These are phyloP conservation scores for Scalesia atractyloides DNA, from an alignment of 129 eudicot species.

Conservation along the genomic window DNA sequence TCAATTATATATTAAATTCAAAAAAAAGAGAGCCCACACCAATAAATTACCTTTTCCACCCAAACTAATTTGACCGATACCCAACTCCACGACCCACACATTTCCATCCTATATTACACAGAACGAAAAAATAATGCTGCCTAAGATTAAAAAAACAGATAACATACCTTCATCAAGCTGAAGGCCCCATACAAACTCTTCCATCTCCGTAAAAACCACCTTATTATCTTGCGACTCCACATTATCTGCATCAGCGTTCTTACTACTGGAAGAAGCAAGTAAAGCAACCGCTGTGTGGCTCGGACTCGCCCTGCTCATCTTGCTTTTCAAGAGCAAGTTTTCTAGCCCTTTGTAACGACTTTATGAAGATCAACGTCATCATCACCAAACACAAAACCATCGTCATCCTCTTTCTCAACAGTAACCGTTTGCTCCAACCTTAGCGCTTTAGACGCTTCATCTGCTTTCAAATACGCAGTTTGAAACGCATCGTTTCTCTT, in stretches of 20 bases:
- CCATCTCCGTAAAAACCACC: constrained; percentile 95
- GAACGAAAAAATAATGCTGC: neutral
- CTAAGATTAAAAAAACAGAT: neutral
- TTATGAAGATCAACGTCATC: constrained; percentile 86
- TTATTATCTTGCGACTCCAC: constrained; percentile 70
- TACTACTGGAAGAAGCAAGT: constrained; percentile 57
- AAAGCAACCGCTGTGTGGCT: constrained; percentile 53
- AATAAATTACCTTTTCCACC: neutral
- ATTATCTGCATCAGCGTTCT: constrained; percentile 35
- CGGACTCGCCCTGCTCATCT: constrained; percentile 40
- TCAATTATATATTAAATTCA: neutral
- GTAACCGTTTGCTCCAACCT: constrained; percentile 44
- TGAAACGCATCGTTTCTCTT: constrained; percentile 72
- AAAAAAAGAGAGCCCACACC: neutral
- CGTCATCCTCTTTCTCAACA: constrained; percentile 60
- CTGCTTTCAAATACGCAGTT: constrained; percentile 79
- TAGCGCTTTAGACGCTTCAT: constrained; percentile 87
- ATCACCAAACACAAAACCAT: constrained; percentile 68
- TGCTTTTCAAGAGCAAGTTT: constrained; percentile 74
- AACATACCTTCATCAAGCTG: constrained; percentile 86
- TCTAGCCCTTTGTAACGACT: constrained; percentile 81
- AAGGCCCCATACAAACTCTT: constrained; percentile 97
- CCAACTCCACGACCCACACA: constrained; percentile 16
- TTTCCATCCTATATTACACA: neutral
- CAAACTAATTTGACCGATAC: neutral